These are phyloP conservation scores for Fusarium praegraminearum DNA, from an alignment of 2,329 filamentous ascomycete genomes.

Conservation along the genomic window DNA sequence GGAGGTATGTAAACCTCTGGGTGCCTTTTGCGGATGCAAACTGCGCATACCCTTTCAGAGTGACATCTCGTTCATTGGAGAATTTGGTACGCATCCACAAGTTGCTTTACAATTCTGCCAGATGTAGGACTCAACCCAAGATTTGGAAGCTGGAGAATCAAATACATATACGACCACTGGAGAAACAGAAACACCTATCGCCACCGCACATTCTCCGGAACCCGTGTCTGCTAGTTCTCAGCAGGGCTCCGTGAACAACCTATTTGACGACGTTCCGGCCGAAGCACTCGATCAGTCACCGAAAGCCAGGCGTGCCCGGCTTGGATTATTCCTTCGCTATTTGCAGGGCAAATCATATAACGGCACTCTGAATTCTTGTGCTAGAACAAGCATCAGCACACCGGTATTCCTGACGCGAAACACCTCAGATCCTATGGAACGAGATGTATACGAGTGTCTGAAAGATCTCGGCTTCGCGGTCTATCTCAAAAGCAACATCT, in stretches of 20 bases:
- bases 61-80: background rate
- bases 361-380: background rate
- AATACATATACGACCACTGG: background rate
- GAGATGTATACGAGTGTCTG: background rate
- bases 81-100: background rate
- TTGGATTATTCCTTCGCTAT: background rate
- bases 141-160: background rate
- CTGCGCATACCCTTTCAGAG: slow-evolving; percentile 4
- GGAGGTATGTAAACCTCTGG: background rate
- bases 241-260: background rate
- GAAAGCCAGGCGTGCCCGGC: background rate
- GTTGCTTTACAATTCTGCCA: background rate
- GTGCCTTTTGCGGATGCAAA: slow-evolving; percentile 20
- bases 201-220: background rate
- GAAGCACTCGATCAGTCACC: background rate
- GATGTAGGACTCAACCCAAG: no score
- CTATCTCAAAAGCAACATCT: background rate
- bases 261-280: background rate
- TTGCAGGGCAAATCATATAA: background rate
- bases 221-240: background rate
- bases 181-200: background rate
- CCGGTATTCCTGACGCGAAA: background rate
- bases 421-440: no score
- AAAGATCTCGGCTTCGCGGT: background rate
- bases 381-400: background rate